Conservation (phyloP, 1,284 basidiomycete species). For the Ustilago lituana region DNA sequence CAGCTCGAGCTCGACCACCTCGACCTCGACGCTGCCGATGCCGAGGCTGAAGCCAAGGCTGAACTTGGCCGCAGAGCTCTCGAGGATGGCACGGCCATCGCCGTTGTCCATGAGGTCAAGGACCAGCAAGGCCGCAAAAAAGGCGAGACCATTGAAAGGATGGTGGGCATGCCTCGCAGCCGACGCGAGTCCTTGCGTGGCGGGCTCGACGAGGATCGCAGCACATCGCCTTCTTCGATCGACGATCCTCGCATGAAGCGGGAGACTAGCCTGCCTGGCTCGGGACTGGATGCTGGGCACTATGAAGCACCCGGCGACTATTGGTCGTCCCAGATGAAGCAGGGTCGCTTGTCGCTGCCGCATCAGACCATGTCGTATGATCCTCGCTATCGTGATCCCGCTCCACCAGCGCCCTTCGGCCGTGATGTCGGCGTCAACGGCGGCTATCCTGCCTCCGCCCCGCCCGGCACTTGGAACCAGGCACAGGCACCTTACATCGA, state of each 20-base stretch:
- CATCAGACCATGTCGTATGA: conserved; percentile 19
- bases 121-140: conserved; percentile 57
- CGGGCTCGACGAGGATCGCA: conserved; percentile 38
- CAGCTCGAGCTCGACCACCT: conserved; percentile 41
- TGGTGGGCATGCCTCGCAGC: conserved; percentile 53
- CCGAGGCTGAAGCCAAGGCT: conserved; percentile 53
- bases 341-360: conserved; percentile 45
- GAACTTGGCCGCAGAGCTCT: conserved; percentile 56
- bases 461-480: conserved; percentile 28
- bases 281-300: conserved; percentile 16
- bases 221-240: conserved; percentile 35
- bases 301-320: conserved; percentile 41
- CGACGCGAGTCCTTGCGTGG: conserved; percentile 43
- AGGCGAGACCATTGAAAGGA: conserved; percentile 55
- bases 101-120: conserved; percentile 60
- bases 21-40: conserved; percentile 40
- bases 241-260: conserved; percentile 33
- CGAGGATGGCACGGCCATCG: conserved; percentile 63
- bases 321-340: conserved; percentile 43
- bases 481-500: conserved; percentile 27
- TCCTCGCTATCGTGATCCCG: conserved; percentile 38
- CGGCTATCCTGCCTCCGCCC: conserved; percentile 14
- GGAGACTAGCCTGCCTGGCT: conserved; percentile 38
- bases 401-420: conserved; percentile 32
- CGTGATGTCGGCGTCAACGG: conserved; percentile 24